Evolutionary conservation across 2,329 filamentous ascomycete species (phyloP).

Genomic region (Arthrobotrys entomopaga): DNA sequence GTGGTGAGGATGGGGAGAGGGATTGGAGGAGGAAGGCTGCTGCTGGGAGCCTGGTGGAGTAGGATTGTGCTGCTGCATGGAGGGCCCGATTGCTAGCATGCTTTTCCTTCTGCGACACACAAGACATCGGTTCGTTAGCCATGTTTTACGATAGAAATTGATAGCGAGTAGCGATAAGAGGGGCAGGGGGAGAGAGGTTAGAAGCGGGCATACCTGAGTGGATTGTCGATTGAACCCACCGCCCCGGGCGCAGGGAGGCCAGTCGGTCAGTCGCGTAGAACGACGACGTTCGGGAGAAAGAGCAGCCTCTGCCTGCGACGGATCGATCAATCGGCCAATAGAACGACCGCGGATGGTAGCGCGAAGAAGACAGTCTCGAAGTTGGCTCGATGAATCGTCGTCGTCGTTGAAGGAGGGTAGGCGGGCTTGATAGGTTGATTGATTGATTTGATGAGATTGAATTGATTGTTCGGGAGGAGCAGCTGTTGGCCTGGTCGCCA

Average conservation of each 20-base stretch:
- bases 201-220: conserved; percentile 21
- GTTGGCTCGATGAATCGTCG: too few relatives aligned
- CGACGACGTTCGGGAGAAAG: conserved; percentile 19
- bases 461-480: neutral
- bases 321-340: neutral
- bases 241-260: conserved; percentile 47
- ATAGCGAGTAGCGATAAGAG: neutral
- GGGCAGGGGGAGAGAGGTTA: neutral
- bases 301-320: neutral
- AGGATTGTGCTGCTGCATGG: conserved; percentile 54
- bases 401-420: too few relatives aligned
- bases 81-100: conserved; percentile 55
- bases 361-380: neutral
- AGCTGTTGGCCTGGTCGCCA: conserved; percentile 7
- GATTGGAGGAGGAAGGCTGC: conserved; percentile 45
- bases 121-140: neutral
- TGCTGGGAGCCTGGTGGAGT: conserved; percentile 50
- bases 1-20: conserved; percentile 43
- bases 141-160: neutral
- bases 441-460: too few relatives aligned
- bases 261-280: conserved; percentile 28
- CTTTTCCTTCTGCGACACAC: conserved; percentile 30
- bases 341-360: neutral
- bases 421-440: too few relatives aligned
- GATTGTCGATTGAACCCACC: conserved; percentile 52